A percentile compares a stretch with the other conserved stretches of the same genome.
Evolutionary conservation across 371 early-diverging fungal species (phyloP).

Genomic region (Parasitella parasitica): DNA sequence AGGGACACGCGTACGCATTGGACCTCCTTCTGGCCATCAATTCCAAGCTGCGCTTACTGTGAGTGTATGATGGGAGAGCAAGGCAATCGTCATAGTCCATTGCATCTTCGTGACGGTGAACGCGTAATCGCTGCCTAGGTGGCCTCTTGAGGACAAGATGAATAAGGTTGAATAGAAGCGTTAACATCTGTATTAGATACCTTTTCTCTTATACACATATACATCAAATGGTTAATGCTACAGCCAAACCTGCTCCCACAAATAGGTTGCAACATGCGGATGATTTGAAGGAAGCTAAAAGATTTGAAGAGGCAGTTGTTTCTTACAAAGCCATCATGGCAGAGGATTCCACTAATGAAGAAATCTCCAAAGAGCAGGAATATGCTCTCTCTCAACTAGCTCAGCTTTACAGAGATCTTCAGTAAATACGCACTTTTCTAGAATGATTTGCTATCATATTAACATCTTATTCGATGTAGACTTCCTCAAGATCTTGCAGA

Average conservation of each 20-base stretch:
- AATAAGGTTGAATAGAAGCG: not conserved
- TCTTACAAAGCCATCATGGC: conserved; percentile 56
- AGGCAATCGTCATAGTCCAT: conserved; percentile 2
- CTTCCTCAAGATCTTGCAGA: conserved; percentile 76
- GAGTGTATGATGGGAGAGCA: not conserved
- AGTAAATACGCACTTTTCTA: conserved; percentile 37
- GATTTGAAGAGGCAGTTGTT: conserved; percentile 52
- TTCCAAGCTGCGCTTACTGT: not conserved
- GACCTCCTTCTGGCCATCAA: not conserved
- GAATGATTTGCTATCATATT: not conserved
- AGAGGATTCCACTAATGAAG: conserved; percentile 32
- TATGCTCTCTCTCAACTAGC: conserved; percentile 61
- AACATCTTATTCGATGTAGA: conserved; percentile 35
- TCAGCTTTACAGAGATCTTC: conserved; percentile 62
- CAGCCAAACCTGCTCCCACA: conserved; percentile 13
- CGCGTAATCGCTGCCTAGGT: conserved; percentile 18
- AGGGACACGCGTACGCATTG: conserved; percentile 10
- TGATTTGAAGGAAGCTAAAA: conserved; percentile 47
- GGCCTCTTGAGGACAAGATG: not conserved
- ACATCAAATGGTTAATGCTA: conserved; percentile 11
- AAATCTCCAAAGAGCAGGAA: conserved; percentile 56
- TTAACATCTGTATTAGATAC: not conserved
- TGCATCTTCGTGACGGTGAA: conserved; percentile 19
- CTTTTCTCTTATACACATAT: not conserved
- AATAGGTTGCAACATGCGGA: conserved; percentile 50